These are phyloP conservation scores for Yamadazyma laniorum DNA, from an alignment of 805 yeast species.

Conservation along the genomic window DNA sequence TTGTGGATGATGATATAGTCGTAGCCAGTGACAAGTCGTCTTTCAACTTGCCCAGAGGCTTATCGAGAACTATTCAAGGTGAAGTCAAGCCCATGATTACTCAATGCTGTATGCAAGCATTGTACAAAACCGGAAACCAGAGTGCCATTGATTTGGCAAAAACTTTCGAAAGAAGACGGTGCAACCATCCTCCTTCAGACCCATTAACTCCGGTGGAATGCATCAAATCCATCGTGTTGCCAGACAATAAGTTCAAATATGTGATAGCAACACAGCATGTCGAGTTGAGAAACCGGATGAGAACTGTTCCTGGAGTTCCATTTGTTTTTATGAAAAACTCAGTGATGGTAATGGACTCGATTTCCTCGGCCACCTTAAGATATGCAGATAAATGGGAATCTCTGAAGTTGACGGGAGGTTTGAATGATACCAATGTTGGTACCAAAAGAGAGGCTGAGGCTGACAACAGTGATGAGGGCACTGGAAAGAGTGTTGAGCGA, in stretches of 20 bases:
- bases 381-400: conserved; percentile 50
- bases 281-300: conserved; percentile 61
- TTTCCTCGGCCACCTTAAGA: conserved; percentile 63
- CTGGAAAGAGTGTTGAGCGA: background rate
- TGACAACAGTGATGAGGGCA: conserved; percentile 20
- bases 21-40: conserved; percentile 62
- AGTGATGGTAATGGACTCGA: conserved; percentile 95
- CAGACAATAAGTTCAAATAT: conserved; percentile 87
- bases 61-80: conserved; percentile 77
- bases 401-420: conserved; percentile 70
- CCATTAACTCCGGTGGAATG: conserved; percentile 73
- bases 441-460: conserved; percentile 23
- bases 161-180: conserved; percentile 83
- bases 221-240: conserved; percentile 62
- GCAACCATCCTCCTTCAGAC: conserved; percentile 72
- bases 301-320: conserved; percentile 88
- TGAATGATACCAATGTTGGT: conserved; percentile 64
- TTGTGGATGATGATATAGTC: conserved; percentile 80
- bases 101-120: conserved; percentile 88
- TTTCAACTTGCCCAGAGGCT: conserved; percentile 77
- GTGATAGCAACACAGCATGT: conserved; percentile 82
- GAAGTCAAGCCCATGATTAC: conserved; percentile 89
- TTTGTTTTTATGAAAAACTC: conserved; percentile 82
- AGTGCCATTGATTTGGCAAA: conserved; percentile 80
- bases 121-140: conserved; percentile 71